Conservation (phyloP, 2,329 filamentous ascomycete genomes). For the Ophiostoma piceae region DNA sequence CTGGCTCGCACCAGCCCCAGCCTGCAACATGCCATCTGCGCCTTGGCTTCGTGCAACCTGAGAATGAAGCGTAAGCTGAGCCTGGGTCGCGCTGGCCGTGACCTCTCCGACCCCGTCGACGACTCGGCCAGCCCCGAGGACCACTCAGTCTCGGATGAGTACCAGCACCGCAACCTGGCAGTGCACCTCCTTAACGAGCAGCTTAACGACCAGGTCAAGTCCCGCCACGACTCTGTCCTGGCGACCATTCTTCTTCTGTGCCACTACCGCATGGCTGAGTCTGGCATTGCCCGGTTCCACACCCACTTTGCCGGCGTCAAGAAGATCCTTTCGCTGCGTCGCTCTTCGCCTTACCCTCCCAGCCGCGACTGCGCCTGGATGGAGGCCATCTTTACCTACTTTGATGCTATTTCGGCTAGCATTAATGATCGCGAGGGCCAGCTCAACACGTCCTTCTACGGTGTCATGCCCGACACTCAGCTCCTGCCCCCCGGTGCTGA, state of each 20-base stretch:
- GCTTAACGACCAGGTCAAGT: constrained; percentile 67
- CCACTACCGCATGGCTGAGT: constrained; percentile 90
- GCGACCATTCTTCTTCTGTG: constrained; percentile 84
- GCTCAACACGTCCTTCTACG: constrained; percentile 63
- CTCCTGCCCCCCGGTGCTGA: constrained; percentile 61
- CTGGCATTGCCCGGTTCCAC: constrained; percentile 85
- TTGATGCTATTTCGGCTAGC: constrained; percentile 85
- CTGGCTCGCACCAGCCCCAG: constrained; percentile 73
- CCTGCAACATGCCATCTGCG: constrained; percentile 88
- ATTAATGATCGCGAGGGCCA: constrained; percentile 90
- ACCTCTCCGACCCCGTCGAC: constrained; percentile 41
- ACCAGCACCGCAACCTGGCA: constrained; percentile 73
- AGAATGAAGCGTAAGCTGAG: constrained; percentile 73
- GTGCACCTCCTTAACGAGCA: constrained; percentile 80
- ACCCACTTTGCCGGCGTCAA: constrained; percentile 91
- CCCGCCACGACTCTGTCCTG: constrained; percentile 78
- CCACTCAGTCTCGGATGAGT: constrained; percentile 68
- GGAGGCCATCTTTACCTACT: constrained; percentile 88
- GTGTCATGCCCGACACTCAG: constrained; percentile 43
- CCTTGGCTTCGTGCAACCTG: constrained; percentile 80
- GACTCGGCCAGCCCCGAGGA: constrained; percentile 36
- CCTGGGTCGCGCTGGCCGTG: constrained; percentile 51
- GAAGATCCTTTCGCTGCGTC: constrained; percentile 76
- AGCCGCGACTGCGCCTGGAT: constrained; percentile 78
- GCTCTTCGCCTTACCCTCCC: constrained; percentile 46